Percentiles rank a stretch among this genome's conserved stretches.
phyloP scores from a whole-genome alignment of 108 stramenopile species.

The Schizochytrium sp. region DNA sequence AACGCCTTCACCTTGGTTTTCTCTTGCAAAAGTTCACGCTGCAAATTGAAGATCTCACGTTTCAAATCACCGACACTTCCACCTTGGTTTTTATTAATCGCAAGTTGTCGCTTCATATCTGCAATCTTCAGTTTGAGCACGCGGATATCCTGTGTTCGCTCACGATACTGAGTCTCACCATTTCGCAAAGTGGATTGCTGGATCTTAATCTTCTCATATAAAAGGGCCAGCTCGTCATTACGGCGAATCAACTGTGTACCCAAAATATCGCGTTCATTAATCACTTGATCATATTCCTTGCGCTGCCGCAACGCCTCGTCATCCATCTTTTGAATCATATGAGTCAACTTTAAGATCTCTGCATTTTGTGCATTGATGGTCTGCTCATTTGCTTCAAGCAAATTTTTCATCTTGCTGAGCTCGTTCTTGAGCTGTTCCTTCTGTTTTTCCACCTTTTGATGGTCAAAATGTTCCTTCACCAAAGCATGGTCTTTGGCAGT shows the following conservation, averaged over 20 bases:
- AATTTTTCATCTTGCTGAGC: constrained; percentile 71
- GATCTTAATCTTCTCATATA: constrained; percentile 87
- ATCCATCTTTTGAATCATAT: constrained; percentile 81
- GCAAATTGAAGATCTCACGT: constrained; percentile 76
- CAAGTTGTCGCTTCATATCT: constrained; percentile 80
- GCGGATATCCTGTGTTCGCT: constrained; percentile 80
- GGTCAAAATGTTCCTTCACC: constrained; percentile 83
- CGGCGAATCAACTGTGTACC: constrained; percentile 88
- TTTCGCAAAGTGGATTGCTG: constrained; percentile 81
- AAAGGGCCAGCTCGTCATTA: constrained; percentile 86
- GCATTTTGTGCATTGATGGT: constrained; percentile 79
- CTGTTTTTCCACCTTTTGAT: constrained; percentile 72
- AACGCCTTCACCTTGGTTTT: constrained; percentile 84
- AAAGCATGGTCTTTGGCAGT: constrained; percentile 81
- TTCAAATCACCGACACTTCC: constrained; percentile 74
- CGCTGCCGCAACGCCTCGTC: constrained; percentile 80
- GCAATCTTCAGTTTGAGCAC: constrained; percentile 80
- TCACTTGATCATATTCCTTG: constrained; percentile 82
- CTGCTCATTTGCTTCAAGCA: constrained; percentile 75
- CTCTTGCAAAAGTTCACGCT: constrained; percentile 84
- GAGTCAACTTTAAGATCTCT: constrained; percentile 74
- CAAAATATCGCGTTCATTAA: constrained; percentile 87
- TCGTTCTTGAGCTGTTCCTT: constrained; percentile 74
- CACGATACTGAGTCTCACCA: constrained; percentile 81
- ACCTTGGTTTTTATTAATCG: constrained; percentile 71